Conservation (phyloP, 2,329 filamentous ascomycete species). For the Pseudovirgaria hyperparasitica region DNA sequence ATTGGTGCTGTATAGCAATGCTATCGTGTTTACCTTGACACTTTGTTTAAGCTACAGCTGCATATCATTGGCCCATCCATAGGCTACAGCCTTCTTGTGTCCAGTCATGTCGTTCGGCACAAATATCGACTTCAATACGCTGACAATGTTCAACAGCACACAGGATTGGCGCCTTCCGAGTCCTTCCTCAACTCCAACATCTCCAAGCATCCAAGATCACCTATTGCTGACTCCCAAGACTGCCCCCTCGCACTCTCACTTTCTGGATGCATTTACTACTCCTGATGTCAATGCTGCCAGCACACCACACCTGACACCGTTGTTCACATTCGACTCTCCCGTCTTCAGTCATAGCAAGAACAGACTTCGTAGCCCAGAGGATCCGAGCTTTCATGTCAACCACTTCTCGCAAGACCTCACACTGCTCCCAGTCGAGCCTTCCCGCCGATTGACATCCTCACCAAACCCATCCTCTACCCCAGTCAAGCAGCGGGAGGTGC, state of each 20-base stretch:
- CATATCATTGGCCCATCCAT: too few species aligned
- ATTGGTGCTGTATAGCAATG: too few species aligned
- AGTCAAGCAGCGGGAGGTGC: constrained; percentile 3
- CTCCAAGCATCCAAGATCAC: constrained; percentile 25
- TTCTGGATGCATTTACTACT: constrained; percentile 37
- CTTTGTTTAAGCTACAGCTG: too few species aligned
- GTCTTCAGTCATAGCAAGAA: constrained; percentile 21
- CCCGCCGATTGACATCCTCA: constrained; percentile 46
- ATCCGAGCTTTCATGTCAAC: constrained; percentile 45
- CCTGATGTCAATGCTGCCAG: constrained; percentile 28
- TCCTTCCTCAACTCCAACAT: constrained; percentile 36
- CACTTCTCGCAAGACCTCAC: constrained; percentile 44
- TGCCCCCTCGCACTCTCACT: constrained; percentile 29
- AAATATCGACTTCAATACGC: constrained; percentile 1
- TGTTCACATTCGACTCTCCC: constrained; percentile 22
- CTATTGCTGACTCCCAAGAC: constrained; percentile 33
- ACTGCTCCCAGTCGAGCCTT: constrained; percentile 47
- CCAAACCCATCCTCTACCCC: constrained; percentile 29
- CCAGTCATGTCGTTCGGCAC: neutral
- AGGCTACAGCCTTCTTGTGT: too few species aligned
- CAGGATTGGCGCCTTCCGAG: constrained; percentile 38
- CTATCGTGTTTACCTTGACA: too few species aligned
- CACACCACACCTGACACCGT: constrained; percentile 29
- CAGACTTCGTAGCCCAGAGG: constrained; percentile 22
- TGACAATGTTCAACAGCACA: too few species aligned